Base-by-base conservation (phyloP, 768 basidiomycete genomes). In the Phylloporus sp. region DNA sequence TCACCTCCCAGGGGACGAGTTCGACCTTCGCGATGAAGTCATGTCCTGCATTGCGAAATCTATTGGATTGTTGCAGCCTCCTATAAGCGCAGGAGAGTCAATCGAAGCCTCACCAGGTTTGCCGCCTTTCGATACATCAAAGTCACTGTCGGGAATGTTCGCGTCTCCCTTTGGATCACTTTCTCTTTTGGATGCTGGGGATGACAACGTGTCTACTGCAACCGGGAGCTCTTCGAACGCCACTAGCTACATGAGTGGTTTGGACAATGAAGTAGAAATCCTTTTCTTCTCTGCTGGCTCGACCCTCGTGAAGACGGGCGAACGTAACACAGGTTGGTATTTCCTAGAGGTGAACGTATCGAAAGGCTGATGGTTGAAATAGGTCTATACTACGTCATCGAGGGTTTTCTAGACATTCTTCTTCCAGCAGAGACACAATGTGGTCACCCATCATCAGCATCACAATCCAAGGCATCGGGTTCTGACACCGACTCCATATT, bases 11-110 rank as follows among this genome's bases (percentile, higher is more conserved):
- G 71, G 69, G 8, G 86, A 84, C 21, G 90, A 94, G 18, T 94
- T 97, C 55, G 91, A 98, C 63, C 78, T 98, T n/a, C 80, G 90
- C 28, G 90, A 93, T 55, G 93, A 90, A 55, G 94, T 99, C 26
- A 93, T 98, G 91, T 86, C 88, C 1, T 95, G 91, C 64, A 94
- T 99, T 50, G 93, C 95, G 1, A 94, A 95, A 64, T 95, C 92
- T 3, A 98, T 99, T 48, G 96, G 96, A 4, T 75, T 99, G 11
- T 70, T 90, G 20, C 94, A 96, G 53, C 89, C 93, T 4, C 83
- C 91, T 3, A 66, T 88, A 17, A 86, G 83, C 45, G 81, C 77
- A 33, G 73, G 70, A 37, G 82, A 81, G 29, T 86, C 84, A 3
- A 66, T 76, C 3, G 82, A 84, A 52, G 75, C 77, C 3, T 86